A percentile compares a stretch with the other conserved stretches of the same genome.
phyloP scores from a whole-genome alignment of 345 rosid species.

The Citrus australasica region DNA sequence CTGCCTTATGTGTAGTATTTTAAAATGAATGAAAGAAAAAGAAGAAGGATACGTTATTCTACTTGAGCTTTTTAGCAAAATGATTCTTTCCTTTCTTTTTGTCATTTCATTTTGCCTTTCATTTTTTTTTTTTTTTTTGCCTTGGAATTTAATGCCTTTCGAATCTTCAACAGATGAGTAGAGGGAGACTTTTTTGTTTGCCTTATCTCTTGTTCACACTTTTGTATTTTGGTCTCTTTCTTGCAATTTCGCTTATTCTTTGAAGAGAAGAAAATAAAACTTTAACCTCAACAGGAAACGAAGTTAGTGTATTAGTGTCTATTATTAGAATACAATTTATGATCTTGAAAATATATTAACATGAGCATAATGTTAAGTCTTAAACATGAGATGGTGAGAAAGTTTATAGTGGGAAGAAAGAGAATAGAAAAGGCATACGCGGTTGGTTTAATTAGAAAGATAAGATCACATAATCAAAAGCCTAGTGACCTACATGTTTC shows the following conservation, averaged over 20 bases:
- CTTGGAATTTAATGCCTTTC: neutral
- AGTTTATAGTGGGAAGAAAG: too few relatives aligned
- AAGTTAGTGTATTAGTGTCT: too few relatives aligned
- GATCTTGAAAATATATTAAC: too few relatives aligned
- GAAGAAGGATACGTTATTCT: neutral
- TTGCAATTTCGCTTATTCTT: neutral
- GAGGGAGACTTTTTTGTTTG: neutral
- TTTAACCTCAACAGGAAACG: too few relatives aligned
- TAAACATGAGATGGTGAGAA: too few relatives aligned
- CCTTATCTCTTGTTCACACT: neutral
- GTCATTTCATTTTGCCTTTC: neutral
- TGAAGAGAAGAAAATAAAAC: neutral
- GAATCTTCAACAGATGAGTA: too few relatives aligned
- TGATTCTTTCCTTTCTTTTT: neutral
- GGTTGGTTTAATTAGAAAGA: neutral
- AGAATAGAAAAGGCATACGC: too few relatives aligned
- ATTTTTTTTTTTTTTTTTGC: neutral
- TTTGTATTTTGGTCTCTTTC: neutral
- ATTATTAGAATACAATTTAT: too few relatives aligned
- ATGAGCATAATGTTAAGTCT: too few relatives aligned
- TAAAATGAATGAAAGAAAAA: too few relatives aligned
- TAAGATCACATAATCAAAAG: neutral
- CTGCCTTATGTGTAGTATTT: too few relatives aligned
- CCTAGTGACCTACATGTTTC: neutral
- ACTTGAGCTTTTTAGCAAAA: neutral